Evolutionary conservation across 192 early-diverging fungal genomes (phyloP), one percentile per base, ranked within the genome.

Genomic region (Diversispora epigaea): DNA sequence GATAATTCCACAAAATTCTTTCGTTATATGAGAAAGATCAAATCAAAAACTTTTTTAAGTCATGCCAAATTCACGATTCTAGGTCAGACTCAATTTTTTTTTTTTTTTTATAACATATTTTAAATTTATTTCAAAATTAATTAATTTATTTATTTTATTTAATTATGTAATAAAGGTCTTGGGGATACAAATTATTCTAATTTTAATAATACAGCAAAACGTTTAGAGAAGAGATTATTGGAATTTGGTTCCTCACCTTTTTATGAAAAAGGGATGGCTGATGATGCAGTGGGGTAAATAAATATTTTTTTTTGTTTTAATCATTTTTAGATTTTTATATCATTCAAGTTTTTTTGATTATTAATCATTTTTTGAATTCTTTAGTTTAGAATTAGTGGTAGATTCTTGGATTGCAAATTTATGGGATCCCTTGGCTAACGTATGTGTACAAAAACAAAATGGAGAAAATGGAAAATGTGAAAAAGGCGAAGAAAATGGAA

Each of bases 181-280:
- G 96, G 96, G 15, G 96, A 98, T 75, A 95, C 94, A 17, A 97
- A 98, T 78, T 98, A 97, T 80, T 86, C 88, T 61, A 95, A 97
- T 79, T 98, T 97, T 79, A 93, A 92, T 76, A 93, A 95, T 57
- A 92, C 94, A 0, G 92, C 89, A 6, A 91, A 91, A 79, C 80
- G 91, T 11, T 78, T 98, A 25, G 95, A 96, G 49, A 88, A 86
- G 77, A 88, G 89, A 80, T 79, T 94, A 77, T 78, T 83, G 56
- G 93, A 93, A 46, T 77, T 91, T 6, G 94, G 95, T 0, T 93
- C 91, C 0, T 78, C 81, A 8, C 66, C 88, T 0, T 93, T 98
- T 76, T 91, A 92, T 75, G 78, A 86, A 22, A 92, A 86, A 57
- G 95, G 91, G 6, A 77, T 95, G 21, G 96, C 95, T 1, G 96